Evolutionary conservation across 2,329 filamentous ascomycete genomes (phyloP).

Genomic region (Tolypocladium ovalisporum): DNA sequence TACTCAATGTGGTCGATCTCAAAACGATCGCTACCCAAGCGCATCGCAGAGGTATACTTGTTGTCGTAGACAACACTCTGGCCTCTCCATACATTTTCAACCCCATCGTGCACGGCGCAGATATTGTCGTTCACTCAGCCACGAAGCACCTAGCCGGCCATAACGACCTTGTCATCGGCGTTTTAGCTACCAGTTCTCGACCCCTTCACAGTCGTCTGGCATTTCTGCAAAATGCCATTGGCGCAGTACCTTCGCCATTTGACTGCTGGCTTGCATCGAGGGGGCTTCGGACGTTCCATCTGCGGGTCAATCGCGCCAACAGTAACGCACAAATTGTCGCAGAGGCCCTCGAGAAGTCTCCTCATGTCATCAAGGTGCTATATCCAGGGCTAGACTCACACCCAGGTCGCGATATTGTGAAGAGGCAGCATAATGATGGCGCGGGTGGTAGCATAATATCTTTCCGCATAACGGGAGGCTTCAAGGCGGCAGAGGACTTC

Average conservation of each 20-base stretch:
- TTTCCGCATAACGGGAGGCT: background rate
- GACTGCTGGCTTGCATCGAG: background rate
- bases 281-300: background rate
- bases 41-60: background rate
- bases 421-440: background rate
- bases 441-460: background rate
- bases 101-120: background rate
- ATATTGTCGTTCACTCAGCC: background rate
- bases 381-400: background rate
- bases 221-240: background rate
- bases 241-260: background rate
- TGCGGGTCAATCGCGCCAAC: background rate
- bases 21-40: background rate
- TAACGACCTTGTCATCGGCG: background rate
- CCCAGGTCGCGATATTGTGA: background rate
- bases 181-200: background rate
- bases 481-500: background rate
- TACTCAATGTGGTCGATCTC: background rate
- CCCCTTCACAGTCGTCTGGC: background rate
- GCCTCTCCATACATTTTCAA: background rate
- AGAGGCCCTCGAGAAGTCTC: background rate
- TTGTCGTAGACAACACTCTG: background rate
- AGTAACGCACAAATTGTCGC: background rate
- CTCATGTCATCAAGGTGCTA: background rate
- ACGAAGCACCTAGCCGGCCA: background rate